Conservation (phyloP, 345 rosid species). For the Odontarrhena argentea region DNA sequence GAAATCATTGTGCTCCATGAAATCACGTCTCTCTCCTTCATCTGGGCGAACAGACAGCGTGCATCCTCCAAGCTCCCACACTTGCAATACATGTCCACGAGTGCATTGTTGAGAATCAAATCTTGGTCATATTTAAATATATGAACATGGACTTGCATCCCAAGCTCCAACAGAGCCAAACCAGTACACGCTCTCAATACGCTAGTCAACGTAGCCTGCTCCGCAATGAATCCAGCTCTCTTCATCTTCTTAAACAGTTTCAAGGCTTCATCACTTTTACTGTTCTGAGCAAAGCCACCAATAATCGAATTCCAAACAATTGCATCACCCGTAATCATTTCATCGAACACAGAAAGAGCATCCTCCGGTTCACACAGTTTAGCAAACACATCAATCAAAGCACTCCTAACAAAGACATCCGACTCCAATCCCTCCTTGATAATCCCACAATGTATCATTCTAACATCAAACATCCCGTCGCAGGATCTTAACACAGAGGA, state of each 20-base stretch:
- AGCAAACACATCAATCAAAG: conserved; percentile 66
- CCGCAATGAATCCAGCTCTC: conserved; percentile 54
- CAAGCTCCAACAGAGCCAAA: conserved; percentile 59
- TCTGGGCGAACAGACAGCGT: conserved; percentile 44
- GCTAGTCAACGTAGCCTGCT: conserved; percentile 64
- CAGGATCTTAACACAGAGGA: conserved; percentile 68
- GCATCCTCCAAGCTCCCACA: conserved; percentile 76
- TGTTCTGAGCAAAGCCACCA: conserved; percentile 73
- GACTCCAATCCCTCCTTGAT: conserved; percentile 62
- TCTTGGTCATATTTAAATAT: conserved; percentile 62
- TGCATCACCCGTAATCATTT: conserved; percentile 60
- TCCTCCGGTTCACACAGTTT: conserved; percentile 52
- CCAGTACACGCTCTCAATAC: conserved; percentile 70
- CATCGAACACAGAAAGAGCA: conserved; percentile 54
- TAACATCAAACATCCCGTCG: conserved; percentile 42
- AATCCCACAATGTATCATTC: conserved; percentile 59
- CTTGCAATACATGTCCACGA: conserved; percentile 76
- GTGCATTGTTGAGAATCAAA: conserved; percentile 67
- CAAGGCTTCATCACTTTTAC: conserved; percentile 55
- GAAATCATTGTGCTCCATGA: conserved; percentile 86
- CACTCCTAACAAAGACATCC: conserved; percentile 69
- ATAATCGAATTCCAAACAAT: conserved; percentile 80
- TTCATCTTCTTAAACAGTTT: conserved; percentile 66
- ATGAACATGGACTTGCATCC: conserved; percentile 74
- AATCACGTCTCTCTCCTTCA: conserved; percentile 64